phyloP scores from a whole-genome alignment of 805 yeast genomes.

The Teunomyces tritomae region DNA sequence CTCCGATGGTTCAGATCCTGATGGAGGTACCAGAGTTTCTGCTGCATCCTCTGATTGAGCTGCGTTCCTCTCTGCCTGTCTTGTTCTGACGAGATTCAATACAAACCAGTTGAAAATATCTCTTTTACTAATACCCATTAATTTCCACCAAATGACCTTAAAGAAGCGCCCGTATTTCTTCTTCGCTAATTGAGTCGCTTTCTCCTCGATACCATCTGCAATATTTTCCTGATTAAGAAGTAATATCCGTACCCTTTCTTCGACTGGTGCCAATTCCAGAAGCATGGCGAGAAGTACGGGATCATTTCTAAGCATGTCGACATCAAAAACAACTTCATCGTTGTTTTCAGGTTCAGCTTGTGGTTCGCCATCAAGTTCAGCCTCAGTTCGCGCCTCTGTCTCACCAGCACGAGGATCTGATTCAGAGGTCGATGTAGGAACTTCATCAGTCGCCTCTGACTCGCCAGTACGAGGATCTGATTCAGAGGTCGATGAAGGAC shows the following conservation, averaged over 20 bases:
- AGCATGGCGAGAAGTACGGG: slow-evolving; percentile 35
- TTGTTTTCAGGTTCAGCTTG: slow-evolving; percentile 5
- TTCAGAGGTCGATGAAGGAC: background rate
- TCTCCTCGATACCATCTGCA: slow-evolving; percentile 43
- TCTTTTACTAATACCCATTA: slow-evolving; percentile 51
- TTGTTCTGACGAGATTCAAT: background rate
- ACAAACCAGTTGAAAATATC: slow-evolving; percentile 56
- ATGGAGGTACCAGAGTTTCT: background rate
- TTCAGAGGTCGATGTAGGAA: background rate
- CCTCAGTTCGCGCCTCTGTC: background rate
- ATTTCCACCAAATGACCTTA: slow-evolving; percentile 46
- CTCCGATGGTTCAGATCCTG: background rate
- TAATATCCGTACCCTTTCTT: slow-evolving; percentile 31
- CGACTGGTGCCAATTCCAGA: slow-evolving; percentile 39
- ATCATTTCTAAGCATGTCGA: slow-evolving; percentile 35
- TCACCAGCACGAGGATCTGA: background rate
- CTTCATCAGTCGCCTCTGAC: background rate
- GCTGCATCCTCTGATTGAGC: slow-evolving; percentile 3
- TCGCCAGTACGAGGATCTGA: background rate
- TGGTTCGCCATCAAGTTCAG: background rate
- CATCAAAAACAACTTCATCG: slow-evolving; percentile 18
- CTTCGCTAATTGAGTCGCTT: slow-evolving; percentile 41
- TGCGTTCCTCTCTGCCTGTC: background rate
- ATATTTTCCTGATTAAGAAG: slow-evolving; percentile 28
- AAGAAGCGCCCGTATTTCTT: slow-evolving; percentile 28